phyloP scores from a whole-genome alignment of 768 basidiomycete species.

The Suillus clintonianus region DNA sequence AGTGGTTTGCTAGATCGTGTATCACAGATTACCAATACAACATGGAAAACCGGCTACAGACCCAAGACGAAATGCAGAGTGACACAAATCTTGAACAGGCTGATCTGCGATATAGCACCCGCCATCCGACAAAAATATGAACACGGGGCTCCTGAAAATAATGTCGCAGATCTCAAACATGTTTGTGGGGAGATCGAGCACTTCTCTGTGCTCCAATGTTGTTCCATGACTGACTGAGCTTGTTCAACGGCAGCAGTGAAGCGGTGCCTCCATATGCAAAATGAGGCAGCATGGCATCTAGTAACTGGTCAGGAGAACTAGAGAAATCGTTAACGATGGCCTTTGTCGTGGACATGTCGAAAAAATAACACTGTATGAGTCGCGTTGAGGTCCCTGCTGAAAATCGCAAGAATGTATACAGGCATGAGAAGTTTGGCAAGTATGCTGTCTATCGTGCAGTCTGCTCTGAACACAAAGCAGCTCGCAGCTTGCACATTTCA shows the following conservation, averaged over 20 bases:
- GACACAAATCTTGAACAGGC: conserved; percentile 42
- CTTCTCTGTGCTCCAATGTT: conserved; percentile 54
- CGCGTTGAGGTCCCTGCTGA: conserved; percentile 37
- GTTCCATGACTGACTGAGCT: conserved; percentile 42
- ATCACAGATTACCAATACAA: neutral
- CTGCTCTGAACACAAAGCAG: conserved; percentile 49
- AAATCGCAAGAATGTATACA: conserved; percentile 49
- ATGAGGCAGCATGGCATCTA: conserved; percentile 38
- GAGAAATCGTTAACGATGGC: conserved; percentile 47
- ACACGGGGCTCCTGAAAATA: conserved; percentile 39
- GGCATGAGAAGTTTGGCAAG: conserved; percentile 51
- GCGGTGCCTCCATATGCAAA: conserved; percentile 40
- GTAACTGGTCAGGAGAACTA: conserved; percentile 45
- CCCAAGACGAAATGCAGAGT: conserved; percentile 48
- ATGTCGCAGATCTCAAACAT: neutral
- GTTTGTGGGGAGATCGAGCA: conserved; percentile 12
- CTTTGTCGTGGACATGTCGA: conserved; percentile 27
- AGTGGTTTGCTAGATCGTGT: conserved; percentile 45
- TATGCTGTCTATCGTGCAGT: conserved; percentile 47
- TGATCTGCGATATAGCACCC: conserved; percentile 42
- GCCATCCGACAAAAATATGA: conserved; percentile 61
- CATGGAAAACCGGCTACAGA: conserved; percentile 13
- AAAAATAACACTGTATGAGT: conserved; percentile 58
- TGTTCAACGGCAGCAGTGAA: conserved; percentile 41
- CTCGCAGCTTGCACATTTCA: conserved; percentile 49